Percentiles rank a stretch among this genome's conserved stretches.
Evolutionary conservation across 768 basidiomycete species (phyloP).

Genomic region (Fistulinella prunicolor): DNA sequence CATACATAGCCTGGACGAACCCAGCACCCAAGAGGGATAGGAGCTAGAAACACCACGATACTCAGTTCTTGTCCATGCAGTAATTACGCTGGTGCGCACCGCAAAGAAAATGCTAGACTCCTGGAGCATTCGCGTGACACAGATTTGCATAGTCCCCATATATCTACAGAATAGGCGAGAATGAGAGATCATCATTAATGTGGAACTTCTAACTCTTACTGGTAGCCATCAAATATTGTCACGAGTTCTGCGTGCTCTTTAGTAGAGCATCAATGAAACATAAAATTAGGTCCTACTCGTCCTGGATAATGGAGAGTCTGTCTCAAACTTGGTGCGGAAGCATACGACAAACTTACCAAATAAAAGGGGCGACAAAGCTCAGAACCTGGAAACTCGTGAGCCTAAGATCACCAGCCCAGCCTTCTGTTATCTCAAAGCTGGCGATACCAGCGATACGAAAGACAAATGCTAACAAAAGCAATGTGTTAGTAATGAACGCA

Average conservation of each 20-base stretch:
- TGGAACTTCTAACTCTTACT: constrained; percentile 40
- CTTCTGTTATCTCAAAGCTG: constrained; percentile 42
- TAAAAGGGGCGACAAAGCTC: constrained; percentile 83
- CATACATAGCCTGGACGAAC: constrained; percentile 84
- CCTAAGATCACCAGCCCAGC: constrained; percentile 39
- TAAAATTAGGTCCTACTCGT: constrained; percentile 59
- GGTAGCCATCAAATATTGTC: constrained; percentile 78
- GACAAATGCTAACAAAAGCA: constrained; percentile 71
- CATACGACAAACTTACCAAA: constrained; percentile 57
- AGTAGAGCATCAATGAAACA: background rate
- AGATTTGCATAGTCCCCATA: constrained; percentile 92
- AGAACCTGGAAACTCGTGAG: constrained; percentile 83
- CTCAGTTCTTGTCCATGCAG: background rate
- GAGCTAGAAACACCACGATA: constrained; percentile 43
- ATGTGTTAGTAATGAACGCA: constrained; percentile 65
- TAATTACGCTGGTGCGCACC: constrained; percentile 39
- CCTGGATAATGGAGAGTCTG: constrained; percentile 40
- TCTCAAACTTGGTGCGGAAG: background rate
- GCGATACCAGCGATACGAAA: constrained; percentile 68
- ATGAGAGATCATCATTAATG: background rate
- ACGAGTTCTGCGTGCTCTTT: constrained; percentile 53
- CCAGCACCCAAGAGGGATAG: constrained; percentile 80
- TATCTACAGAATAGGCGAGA: constrained; percentile 44
- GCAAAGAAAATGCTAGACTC: constrained; percentile 93
- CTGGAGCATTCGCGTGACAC: constrained; percentile 87